Percentiles rank a stretch among this genome's conserved stretches.
Evolutionary conservation across 2,329 filamentous ascomycete genomes (phyloP).

Genomic region (Alternaria angustiovoidea): DNA sequence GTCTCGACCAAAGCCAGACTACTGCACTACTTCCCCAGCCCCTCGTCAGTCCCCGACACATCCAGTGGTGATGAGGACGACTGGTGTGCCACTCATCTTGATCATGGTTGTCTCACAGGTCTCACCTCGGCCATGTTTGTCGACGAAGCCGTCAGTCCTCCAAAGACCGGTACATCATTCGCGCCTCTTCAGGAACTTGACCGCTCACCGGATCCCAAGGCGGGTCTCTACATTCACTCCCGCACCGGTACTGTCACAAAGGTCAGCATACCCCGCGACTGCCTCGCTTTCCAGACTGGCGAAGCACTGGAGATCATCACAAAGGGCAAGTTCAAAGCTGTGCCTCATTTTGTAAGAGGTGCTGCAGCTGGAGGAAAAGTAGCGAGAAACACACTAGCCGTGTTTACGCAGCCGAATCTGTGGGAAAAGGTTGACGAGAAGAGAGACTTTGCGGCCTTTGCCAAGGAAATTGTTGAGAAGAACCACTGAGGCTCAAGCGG

Average conservation of each 20-base stretch:
- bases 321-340: constrained; percentile 87
- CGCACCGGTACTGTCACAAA: constrained; percentile 84
- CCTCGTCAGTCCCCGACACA: constrained; percentile 29
- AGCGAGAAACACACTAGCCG: constrained; percentile 82
- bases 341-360: constrained; percentile 93
- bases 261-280: constrained; percentile 88
- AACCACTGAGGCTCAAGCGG: constrained; percentile 49
- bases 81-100: constrained; percentile 92
- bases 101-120: constrained; percentile 93
- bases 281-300: constrained; percentile 95
- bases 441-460: constrained; percentile 79
- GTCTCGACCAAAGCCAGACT: constrained; percentile 90
- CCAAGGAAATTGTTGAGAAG: constrained; percentile 60
- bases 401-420: constrained; percentile 96
- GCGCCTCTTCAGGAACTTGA: constrained; percentile 73
- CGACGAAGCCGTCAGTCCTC: constrained; percentile 69
- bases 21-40: constrained; percentile 85
- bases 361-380: constrained; percentile 59
- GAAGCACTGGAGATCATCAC: constrained; percentile 93
- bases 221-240: constrained; percentile 93
- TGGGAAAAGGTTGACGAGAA: constrained; percentile 77
- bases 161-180: constrained; percentile 43
- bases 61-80: constrained; percentile 72
- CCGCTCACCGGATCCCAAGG: constrained; percentile 79
- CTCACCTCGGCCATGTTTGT: constrained; percentile 96